Conservation (phyloP, 805 yeast species). For the Priceomyces carsonii region DNA sequence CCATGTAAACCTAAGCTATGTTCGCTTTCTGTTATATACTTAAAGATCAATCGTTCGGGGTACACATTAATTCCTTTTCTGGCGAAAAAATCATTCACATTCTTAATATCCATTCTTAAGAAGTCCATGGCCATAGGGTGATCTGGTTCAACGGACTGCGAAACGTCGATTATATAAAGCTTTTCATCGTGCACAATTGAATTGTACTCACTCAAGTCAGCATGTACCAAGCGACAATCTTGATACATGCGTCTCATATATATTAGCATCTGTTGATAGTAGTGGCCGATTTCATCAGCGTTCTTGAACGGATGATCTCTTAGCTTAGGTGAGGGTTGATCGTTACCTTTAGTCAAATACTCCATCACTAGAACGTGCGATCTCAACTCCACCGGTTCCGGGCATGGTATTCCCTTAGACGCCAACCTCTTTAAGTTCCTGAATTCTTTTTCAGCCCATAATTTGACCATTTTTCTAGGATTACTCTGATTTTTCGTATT, state of each 20-base stretch:
- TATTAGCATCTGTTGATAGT: constrained; percentile 76
- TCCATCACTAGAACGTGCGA: constrained; percentile 96
- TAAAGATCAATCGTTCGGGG: constrained; percentile 80
- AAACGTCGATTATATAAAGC: constrained; percentile 90
- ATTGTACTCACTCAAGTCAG: constrained; percentile 95
- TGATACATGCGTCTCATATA: constrained; percentile 88
- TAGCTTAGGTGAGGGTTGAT: constrained; percentile 88
- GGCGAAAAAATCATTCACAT: constrained; percentile 84
- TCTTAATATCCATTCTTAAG: constrained; percentile 95
- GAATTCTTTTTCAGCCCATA: constrained; percentile 99
- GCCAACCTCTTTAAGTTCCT: constrained; percentile 84
- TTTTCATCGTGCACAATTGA: constrained; percentile 78
- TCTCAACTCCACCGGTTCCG: constrained; percentile 86
- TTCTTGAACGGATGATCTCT: constrained; percentile 78
- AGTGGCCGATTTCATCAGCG: constrained; percentile 61
- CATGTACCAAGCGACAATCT: constrained; percentile 89
- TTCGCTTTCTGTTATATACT: constrained; percentile 62
- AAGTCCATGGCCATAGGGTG: constrained; percentile 97
- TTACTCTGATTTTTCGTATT: constrained; percentile 83
- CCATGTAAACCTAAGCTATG: constrained; percentile 36
- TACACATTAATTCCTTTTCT: constrained; percentile 71
- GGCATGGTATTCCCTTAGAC: constrained; percentile 83
- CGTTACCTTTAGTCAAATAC: constrained; percentile 73
- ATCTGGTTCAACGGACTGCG: constrained; percentile 96
- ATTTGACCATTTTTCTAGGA: constrained; percentile 95